phyloP scores from a whole-genome alignment of 2,329 filamentous ascomycete genomes.

The Delphinella strobiligena region DNA sequence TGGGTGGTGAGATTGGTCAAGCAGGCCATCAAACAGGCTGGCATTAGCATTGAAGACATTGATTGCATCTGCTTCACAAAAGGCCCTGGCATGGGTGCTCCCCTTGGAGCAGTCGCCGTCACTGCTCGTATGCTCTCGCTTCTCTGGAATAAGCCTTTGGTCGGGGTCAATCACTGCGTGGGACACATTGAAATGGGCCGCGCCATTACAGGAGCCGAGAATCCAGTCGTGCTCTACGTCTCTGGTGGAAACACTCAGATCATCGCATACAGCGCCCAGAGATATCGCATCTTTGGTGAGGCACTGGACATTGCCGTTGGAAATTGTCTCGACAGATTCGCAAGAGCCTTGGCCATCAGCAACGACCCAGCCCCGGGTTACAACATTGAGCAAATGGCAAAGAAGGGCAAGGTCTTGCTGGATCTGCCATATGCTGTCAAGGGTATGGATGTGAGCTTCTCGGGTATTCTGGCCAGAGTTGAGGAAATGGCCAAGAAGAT shows the following conservation, averaged over 20 bases:
- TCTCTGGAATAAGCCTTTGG: slow-evolving; percentile 77
- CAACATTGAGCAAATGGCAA: slow-evolving; percentile 92
- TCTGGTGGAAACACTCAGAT: slow-evolving; percentile 95
- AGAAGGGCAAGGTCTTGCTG: slow-evolving; percentile 57
- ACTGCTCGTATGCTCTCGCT: slow-evolving; percentile 70
- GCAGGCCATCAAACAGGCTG: slow-evolving; percentile 61
- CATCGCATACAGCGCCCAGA: slow-evolving; percentile 86
- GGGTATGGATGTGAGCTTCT: slow-evolving; percentile 97
- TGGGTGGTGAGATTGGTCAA: slow-evolving; percentile 77
- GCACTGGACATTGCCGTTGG: slow-evolving; percentile 95
- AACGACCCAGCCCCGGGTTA: slow-evolving; percentile 96
- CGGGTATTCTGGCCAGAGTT: slow-evolving; percentile 73
- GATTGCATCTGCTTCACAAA: slow-evolving; percentile 93
- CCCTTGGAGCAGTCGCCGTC: slow-evolving; percentile 74
- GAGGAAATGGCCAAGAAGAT: slow-evolving; percentile 68
- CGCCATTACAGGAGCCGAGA: slow-evolving; percentile 75
- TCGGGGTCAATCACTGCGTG: slow-evolving; percentile 96
- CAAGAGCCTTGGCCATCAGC: slow-evolving; percentile 76
- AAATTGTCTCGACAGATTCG: slow-evolving; percentile 94
- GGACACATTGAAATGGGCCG: slow-evolving; percentile 99
- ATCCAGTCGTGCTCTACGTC: slow-evolving; percentile 93
- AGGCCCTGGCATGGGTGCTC: slow-evolving; percentile 93
- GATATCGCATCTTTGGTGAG: slow-evolving; percentile 96
- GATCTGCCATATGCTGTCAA: slow-evolving; percentile 95
- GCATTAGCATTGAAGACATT: slow-evolving; percentile 51